Conservation (phyloP, 345 rosid species). For the Geranium rotundifolium region DNA sequence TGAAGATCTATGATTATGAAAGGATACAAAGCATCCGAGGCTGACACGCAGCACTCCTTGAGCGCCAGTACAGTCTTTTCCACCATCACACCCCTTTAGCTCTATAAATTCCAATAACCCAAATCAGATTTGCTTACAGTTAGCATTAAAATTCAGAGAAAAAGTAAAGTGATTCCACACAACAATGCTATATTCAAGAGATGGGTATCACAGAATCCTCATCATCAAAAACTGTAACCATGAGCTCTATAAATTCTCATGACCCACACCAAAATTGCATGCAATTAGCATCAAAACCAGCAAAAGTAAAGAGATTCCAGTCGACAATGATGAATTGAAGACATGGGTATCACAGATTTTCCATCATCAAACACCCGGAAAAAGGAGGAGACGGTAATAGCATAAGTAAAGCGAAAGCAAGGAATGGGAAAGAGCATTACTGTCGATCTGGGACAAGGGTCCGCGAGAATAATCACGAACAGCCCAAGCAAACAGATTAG, state of each 20-base stretch:
- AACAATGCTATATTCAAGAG: neutral
- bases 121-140: neutral
- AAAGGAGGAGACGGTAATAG: no score
- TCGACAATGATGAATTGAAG: neutral
- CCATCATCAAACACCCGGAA: no score
- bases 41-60: constrained; percentile 92
- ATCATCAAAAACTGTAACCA: no score
- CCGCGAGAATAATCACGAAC: constrained; percentile 71
- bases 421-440: constrained; percentile 27
- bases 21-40: constrained; percentile 98
- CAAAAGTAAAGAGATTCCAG: neutral
- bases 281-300: neutral
- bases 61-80: constrained; percentile 70
- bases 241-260: no score
- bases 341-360: neutral
- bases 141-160: neutral
- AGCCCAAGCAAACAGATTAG: constrained; percentile 83
- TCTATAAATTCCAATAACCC: constrained; percentile 24
- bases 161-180: neutral
- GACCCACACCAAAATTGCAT: neutral
- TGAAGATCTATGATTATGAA: neutral
- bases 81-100: constrained; percentile 60
- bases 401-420: neutral
- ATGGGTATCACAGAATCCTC: neutral
- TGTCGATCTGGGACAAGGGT: constrained; percentile 52